Evolutionary conservation across 2,329 filamentous ascomycete species (phyloP).

Genomic region (Tothia fuscella): DNA sequence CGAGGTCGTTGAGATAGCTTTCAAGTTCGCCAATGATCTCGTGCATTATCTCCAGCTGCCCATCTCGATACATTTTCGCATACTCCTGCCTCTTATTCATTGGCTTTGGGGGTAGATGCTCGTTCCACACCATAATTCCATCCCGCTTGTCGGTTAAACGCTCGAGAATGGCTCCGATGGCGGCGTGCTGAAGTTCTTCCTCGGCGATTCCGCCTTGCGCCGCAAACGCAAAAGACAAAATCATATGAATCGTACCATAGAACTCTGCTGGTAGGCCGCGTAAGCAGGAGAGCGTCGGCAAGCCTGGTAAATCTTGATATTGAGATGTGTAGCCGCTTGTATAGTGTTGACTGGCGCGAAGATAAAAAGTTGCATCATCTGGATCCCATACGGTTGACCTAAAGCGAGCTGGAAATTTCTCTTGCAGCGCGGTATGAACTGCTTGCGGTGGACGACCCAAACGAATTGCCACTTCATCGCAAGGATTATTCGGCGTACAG

Average conservation of each 20-base stretch:
- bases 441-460: constrained; percentile 27
- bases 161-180: constrained; percentile 13
- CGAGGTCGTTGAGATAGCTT: neutral
- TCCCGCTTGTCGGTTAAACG: constrained; percentile 23
- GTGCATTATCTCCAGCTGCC: constrained; percentile 20
- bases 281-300: constrained; percentile 19
- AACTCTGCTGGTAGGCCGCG: constrained; percentile 24
- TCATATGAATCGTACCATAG: constrained; percentile 19
- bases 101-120: constrained; percentile 16
- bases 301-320: too few relatives aligned
- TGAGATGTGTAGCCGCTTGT: constrained; percentile 21
- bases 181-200: constrained; percentile 1
- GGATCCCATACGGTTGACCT: constrained; percentile 21
- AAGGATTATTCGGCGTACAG: constrained; percentile 33
- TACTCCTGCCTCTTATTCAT: constrained; percentile 28
- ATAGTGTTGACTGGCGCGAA: constrained; percentile 22
- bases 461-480: constrained; percentile 34
- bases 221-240: constrained; percentile 14
- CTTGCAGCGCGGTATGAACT: constrained; percentile 21
- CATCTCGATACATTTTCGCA: constrained; percentile 31
- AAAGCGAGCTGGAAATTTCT: constrained; percentile 24
- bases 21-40: constrained; percentile 11
- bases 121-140: constrained; percentile 9
- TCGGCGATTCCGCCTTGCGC: constrained; percentile 10
- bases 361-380: constrained; percentile 25